phyloP scores from a whole-genome alignment of 352 stramenopile species.

The Pythium insidiosum region DNA sequence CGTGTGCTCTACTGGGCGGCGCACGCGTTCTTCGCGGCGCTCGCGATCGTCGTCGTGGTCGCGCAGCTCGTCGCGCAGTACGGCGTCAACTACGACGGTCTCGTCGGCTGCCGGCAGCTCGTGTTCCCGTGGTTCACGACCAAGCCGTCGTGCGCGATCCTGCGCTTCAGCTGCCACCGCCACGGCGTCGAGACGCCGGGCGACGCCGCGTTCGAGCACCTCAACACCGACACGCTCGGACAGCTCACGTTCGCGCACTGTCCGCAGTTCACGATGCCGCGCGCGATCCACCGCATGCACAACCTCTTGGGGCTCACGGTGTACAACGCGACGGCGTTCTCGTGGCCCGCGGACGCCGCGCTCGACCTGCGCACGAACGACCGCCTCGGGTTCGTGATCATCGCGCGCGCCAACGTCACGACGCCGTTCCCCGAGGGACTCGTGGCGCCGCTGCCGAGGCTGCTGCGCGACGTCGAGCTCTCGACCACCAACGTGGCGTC shows the following conservation, averaged over 20 bases:
- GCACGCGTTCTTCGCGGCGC: too few relatives aligned
- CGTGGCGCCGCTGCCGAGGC: neutral
- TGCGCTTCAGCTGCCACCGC: neutral
- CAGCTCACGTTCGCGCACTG: neutral
- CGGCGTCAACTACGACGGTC: neutral
- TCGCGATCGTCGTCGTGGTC: too few relatives aligned
- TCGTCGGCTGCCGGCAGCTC: neutral
- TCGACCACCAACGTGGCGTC: neutral
- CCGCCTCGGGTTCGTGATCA: neutral
- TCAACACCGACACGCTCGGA: neutral
- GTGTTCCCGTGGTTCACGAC: neutral
- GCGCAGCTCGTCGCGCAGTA: neutral
- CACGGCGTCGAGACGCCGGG: neutral
- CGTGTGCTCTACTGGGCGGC: neutral
- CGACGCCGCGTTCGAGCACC: neutral
- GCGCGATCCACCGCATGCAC: too few relatives aligned
- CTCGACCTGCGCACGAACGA: neutral
- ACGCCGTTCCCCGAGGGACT: neutral
- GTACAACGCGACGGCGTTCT: neutral
- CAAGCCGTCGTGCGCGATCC: neutral
- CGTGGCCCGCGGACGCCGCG: neutral
- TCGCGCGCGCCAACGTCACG: neutral
- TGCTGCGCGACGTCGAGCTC: neutral
- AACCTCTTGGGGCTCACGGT: neutral
- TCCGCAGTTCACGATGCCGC: neutral